These are phyloP conservation scores for Microascus cirrosus DNA, from an alignment of 2,329 filamentous ascomycete genomes.

Conservation along the genomic window DNA sequence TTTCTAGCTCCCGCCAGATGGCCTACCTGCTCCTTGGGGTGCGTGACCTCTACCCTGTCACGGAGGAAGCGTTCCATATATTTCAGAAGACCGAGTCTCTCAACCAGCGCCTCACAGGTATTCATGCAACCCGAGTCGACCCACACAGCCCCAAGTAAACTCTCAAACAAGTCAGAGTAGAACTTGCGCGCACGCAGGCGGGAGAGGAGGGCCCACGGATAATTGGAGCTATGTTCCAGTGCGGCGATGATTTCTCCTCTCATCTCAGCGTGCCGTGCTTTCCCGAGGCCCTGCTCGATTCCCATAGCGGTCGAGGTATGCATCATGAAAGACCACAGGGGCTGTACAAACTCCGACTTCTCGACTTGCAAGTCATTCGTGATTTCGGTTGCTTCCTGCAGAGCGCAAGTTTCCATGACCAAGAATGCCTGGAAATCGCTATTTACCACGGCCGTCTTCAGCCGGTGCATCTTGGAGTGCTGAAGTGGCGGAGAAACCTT, in stretches of 20 bases:
- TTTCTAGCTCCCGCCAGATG: slow-evolving; percentile 37
- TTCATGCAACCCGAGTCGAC: slow-evolving; percentile 60
- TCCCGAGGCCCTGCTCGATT: slow-evolving; percentile 28
- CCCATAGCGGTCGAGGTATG: slow-evolving; percentile 38
- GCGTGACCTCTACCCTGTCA: slow-evolving; percentile 43
- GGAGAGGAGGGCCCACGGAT: slow-evolving; percentile 68
- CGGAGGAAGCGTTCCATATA: slow-evolving; percentile 52
- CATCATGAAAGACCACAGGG: slow-evolving; percentile 62
- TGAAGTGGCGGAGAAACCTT: slow-evolving; percentile 25
- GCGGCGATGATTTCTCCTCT: slow-evolving; percentile 35
- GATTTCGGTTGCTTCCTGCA: slow-evolving; percentile 11
- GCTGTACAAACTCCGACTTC: slow-evolving; percentile 15
- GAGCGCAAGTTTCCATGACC: slow-evolving; percentile 43
- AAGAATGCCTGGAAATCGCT: slow-evolving; percentile 69
- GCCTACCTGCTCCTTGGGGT: slow-evolving; percentile 61
- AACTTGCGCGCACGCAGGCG: slow-evolving; percentile 61
- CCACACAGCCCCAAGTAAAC: slow-evolving; percentile 70
- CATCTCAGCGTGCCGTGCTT: slow-evolving; percentile 33
- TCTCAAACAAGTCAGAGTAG: slow-evolving; percentile 75
- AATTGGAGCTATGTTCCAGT: slow-evolving; percentile 38
- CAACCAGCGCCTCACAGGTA: slow-evolving; percentile 48
- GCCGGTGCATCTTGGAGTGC: slow-evolving; percentile 57
- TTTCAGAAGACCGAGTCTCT: slow-evolving; percentile 51
- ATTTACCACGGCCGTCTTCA: slow-evolving; percentile 70
- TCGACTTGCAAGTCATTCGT: slow-evolving; percentile 10